phyloP scores from a whole-genome alignment of 345 rosid genomes.

The Gossypium rotundifolium region DNA sequence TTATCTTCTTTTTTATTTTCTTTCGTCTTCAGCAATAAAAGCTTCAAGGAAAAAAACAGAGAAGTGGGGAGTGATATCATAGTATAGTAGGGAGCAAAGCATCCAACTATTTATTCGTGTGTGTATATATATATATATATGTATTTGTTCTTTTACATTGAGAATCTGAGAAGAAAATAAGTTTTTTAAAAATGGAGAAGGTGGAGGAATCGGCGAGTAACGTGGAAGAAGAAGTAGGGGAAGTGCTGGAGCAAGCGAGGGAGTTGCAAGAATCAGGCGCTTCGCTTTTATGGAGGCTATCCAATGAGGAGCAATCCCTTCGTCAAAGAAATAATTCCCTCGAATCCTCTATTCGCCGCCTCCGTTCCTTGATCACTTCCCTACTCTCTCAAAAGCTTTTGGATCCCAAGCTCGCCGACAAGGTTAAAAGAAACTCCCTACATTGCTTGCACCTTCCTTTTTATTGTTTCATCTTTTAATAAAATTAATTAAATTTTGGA shows the following conservation, averaged over 20 bases:
- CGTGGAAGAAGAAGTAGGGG: constrained; percentile 62
- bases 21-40: not conserved
- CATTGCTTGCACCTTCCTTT: not conserved
- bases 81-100: not conserved
- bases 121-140: no score
- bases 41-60: no score
- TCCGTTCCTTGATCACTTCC: constrained; percentile 42
- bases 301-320: constrained; percentile 62
- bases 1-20: not conserved
- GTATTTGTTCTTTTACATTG: not conserved
- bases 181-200: not conserved
- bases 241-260: constrained; percentile 59
- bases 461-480: not conserved
- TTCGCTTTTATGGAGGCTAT: constrained; percentile 43
- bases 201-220: constrained; percentile 8
- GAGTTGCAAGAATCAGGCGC: constrained; percentile 73
- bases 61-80: not conserved
- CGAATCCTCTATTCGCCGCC: constrained; percentile 66
- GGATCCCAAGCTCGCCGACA: constrained; percentile 51
- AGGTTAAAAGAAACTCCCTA: constrained; percentile 28
- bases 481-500: no score
- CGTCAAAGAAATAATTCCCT: constrained; percentile 58
- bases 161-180: not conserved
- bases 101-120: not conserved
- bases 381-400: constrained; percentile 33